phyloP scores from a whole-genome alignment of 495 filamentous ascomycete species.

The Neurospora sp. region DNA sequence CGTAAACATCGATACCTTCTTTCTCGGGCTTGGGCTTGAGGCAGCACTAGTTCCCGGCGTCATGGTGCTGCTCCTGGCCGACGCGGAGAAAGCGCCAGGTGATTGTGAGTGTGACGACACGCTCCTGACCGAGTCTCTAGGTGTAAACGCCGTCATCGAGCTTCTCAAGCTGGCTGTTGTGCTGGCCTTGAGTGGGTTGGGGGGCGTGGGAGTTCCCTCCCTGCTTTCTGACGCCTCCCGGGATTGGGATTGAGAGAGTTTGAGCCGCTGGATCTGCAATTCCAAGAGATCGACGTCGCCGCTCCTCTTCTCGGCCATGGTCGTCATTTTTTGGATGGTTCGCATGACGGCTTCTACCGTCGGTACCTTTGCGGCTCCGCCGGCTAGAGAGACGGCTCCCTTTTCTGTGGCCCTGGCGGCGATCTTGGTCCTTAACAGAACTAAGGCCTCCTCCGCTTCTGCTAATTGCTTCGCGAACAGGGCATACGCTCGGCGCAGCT shows the following conservation, averaged over 20 bases:
- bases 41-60: constrained; percentile 6
- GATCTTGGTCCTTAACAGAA: constrained; percentile 70
- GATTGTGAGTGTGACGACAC: background rate
- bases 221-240: background rate
- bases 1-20: constrained; percentile 46
- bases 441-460: constrained; percentile 72
- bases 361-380: constrained; percentile 43
- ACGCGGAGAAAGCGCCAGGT: constrained; percentile 5
- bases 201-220: background rate
- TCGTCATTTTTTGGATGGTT: constrained; percentile 87
- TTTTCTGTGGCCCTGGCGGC: constrained; percentile 29
- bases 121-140: background rate
- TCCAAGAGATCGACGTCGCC: constrained; percentile 85
- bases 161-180: background rate
- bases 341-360: constrained; percentile 86
- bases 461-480: constrained; percentile 61
- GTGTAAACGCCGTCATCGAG: background rate
- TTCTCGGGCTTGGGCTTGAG: constrained; percentile 24
- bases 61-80: background rate
- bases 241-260: background rate
- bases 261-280: constrained; percentile 63
- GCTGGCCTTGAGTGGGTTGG: background rate
- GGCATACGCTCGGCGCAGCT: constrained; percentile 61
- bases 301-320: constrained; percentile 75
- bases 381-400: constrained; percentile 12